phyloP scores from a whole-genome alignment of 78 protist genomes.

The Capsaspora owczarzaki region DNA sequence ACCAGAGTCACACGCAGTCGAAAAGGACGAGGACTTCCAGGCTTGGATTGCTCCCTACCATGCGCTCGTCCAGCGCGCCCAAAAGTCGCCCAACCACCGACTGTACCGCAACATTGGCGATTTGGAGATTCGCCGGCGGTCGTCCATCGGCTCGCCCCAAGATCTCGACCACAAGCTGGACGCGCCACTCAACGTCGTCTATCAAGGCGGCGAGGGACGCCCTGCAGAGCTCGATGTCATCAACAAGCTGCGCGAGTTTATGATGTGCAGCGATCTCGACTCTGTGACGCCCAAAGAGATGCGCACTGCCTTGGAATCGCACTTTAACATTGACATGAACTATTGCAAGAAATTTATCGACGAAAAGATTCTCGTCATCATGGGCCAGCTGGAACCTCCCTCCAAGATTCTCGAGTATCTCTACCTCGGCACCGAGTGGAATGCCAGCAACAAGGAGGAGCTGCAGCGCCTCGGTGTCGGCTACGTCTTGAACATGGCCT shows the following conservation, averaged over 20 bases:
- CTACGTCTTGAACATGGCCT: constrained; percentile 28
- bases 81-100: not conserved
- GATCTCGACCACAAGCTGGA: too few species aligned
- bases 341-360: constrained; percentile 12
- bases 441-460: constrained; percentile 29
- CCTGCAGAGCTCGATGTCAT: not conserved
- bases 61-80: not conserved
- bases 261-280: constrained; percentile 10
- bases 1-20: not conserved
- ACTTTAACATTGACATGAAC: not conserved
- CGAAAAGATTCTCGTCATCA: constrained; percentile 21
- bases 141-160: not conserved
- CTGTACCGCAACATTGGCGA: too few species aligned
- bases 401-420: constrained; percentile 25
- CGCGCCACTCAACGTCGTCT: too few species aligned
- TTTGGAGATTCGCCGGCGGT: not conserved
- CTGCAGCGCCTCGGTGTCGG: not conserved
- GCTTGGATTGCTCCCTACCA: not conserved
- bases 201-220: not conserved
- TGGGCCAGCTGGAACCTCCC: constrained; percentile 26
- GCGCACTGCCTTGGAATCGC: constrained; percentile 10
- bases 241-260: constrained; percentile 8
- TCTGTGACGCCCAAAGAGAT: constrained; percentile 14
- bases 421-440: constrained; percentile 44
- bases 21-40: not conserved